phyloP scores from a whole-genome alignment of 148 eudicot genomes.

The Arbutus unedo region DNA sequence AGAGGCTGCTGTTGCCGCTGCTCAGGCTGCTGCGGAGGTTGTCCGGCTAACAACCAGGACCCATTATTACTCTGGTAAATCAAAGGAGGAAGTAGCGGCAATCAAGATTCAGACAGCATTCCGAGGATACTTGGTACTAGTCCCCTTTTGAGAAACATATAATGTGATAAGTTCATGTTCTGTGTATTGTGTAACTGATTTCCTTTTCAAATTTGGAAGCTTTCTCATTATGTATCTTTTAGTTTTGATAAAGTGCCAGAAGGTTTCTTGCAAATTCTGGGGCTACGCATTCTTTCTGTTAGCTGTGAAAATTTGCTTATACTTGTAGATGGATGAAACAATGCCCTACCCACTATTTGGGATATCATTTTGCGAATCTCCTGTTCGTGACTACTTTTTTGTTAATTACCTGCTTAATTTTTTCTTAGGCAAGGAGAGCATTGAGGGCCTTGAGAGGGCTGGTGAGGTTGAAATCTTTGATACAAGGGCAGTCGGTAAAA shows the following conservation, averaged over 20 bases:
- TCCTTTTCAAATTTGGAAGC: neutral
- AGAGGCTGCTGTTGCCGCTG: slow-evolving; percentile 83
- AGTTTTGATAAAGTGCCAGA: neutral
- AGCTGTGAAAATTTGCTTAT: neutral
- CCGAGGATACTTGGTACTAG: slow-evolving; percentile 68
- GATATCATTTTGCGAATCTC: neutral
- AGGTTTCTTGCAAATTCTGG: neutral
- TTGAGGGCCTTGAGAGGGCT: slow-evolving; percentile 80
- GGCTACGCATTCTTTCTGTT: neutral
- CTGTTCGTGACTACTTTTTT: neutral
- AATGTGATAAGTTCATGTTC: neutral
- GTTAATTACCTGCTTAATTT: neutral
- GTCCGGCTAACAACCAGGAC: slow-evolving; percentile 58
- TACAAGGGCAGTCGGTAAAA: slow-evolving; percentile 83
- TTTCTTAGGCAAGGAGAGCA: slow-evolving; percentile 77
- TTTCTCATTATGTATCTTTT: slow-evolving; percentile 1
- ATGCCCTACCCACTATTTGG: neutral
- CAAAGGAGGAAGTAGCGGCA: slow-evolving; percentile 73
- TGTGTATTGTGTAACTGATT: neutral
- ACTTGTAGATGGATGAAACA: slow-evolving; percentile 3
- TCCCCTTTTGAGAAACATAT: neutral
- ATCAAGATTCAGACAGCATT: slow-evolving; percentile 83
- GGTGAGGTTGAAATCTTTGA: slow-evolving; percentile 74
- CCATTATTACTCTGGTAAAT: slow-evolving; percentile 37
- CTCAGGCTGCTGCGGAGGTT: slow-evolving; percentile 89